Base-by-base conservation (phyloP, 208 protist genomes). In the Acanthamoeba healyi region DNA sequence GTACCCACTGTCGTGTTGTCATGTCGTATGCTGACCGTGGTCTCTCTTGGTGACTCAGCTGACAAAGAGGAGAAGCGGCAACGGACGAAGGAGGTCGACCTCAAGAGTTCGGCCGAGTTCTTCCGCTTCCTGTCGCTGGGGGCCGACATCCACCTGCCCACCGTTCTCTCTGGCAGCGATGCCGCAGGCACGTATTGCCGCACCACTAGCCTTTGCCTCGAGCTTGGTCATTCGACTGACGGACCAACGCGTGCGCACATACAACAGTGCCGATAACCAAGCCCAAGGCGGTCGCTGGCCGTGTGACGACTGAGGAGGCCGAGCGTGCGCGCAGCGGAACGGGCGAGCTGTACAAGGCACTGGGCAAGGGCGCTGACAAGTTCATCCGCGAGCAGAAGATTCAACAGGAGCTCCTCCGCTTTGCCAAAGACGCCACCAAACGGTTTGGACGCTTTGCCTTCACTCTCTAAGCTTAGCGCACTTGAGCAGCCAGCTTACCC, bases 321-420 rank as follows among this genome's bases (percentile, higher is more conserved):
- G 29, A 34, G 29, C 19, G 29, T 26, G 61, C 5, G 29, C 61
- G 61, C 7, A 70, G 61, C 29, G 61, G 61, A 7, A 70, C 61
- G 14, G 29, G 29, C 29, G 61, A 70, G 19, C 61, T 70, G 61
- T 70, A 70, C 61, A 26, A 36, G 26, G 19, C 61, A 7, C 29
- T 70, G 61, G 61, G 61, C 29, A 70, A 70, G 61, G 61, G 61
- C 29, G 61, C 61, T 24, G 61, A 70, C 61, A 70, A 70, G 61
- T 70, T 70, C 61, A 70, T 70, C 29, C 61, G 61, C 29, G 61
- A 70, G 61, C 61, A 70, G 61, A 70, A 70, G 29, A 24, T 70
- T 7, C 61, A 70, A 26, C 6, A 34, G 29, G 61, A 70, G 29
- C 61, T 70, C 26, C 61, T 70, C n/a, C 14, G 7, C 19, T 70